phyloP scores from a whole-genome alignment of 1,284 basidiomycete genomes.

The Leccinum pallidistipes region DNA sequence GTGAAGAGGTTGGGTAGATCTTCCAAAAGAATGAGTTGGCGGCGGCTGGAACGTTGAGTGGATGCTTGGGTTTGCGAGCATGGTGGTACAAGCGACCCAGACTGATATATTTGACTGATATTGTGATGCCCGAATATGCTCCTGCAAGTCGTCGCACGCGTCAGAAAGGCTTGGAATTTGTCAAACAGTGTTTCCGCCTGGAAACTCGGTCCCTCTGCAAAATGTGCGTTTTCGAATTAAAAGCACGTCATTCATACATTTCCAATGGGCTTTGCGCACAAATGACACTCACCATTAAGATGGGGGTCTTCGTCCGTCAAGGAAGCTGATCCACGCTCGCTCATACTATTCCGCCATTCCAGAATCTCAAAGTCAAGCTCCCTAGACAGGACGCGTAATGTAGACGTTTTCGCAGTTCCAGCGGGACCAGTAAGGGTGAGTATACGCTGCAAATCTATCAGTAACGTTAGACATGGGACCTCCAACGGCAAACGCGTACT shows the following conservation, averaged over 20 bases:
- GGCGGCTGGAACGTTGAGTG: constrained; percentile 23
- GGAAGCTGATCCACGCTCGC: constrained; percentile 35
- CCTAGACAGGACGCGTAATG: constrained; percentile 70
- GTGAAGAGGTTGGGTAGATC: constrained; percentile 92
- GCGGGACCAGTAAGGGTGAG: constrained; percentile 87
- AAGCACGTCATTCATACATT: background rate
- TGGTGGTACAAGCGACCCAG: constrained; percentile 1
- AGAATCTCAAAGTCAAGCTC: constrained; percentile 81
- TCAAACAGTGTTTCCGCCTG: constrained; percentile 64
- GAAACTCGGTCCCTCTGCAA: constrained; percentile 17
- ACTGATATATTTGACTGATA: constrained; percentile 18
- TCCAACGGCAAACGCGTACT: constrained; percentile 43
- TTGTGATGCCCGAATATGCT: constrained; percentile 45
- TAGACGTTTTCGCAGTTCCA: constrained; percentile 90
- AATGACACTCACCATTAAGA: constrained; percentile 10
- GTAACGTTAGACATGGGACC: background rate
- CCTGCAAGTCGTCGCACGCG: constrained; percentile 67
- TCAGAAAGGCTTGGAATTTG: constrained; percentile 80
- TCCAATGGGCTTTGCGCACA: background rate
- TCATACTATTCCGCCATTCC: constrained; percentile 79
- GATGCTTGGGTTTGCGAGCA: constrained; percentile 5
- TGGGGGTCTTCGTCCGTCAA: constrained; percentile 7
- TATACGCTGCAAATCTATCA: constrained; percentile 57
- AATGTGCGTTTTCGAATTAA: background rate
- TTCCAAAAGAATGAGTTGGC: constrained; percentile 80